phyloP scores from a whole-genome alignment of 164 flowering plant genomes.

The Echeveria elegans region DNA sequence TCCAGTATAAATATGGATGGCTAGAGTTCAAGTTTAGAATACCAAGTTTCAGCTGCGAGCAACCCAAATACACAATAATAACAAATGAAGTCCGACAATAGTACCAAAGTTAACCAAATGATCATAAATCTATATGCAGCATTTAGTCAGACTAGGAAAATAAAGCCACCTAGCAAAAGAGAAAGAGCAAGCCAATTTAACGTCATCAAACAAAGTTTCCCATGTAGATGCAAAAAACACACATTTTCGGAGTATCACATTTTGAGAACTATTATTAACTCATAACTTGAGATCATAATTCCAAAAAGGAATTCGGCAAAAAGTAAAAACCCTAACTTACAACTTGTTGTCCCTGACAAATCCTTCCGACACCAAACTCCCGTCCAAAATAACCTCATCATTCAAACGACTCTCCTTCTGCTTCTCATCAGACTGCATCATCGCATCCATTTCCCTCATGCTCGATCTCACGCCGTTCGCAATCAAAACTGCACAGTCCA shows the following conservation, averaged over 20 bases:
- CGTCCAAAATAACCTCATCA: slow-evolving; percentile 6
- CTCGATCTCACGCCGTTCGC: slow-evolving; percentile 41
- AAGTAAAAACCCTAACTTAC: neutral
- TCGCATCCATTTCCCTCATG: slow-evolving; percentile 40
- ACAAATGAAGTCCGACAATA: neutral
- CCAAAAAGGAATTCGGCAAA: neutral
- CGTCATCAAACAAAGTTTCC: no score
- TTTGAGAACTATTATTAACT: neutral
- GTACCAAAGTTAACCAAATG: neutral
- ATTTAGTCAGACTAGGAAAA: no score
- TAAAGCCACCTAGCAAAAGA: no score
- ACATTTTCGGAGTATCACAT: no score
- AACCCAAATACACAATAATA: neutral
- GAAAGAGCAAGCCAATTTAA: no score
- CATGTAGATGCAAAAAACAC: no score
- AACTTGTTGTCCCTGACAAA: neutral
- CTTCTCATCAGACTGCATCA: slow-evolving; percentile 25
- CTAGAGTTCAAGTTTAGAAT: neutral
- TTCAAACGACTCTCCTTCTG: slow-evolving; percentile 8
- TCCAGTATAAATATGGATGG: no score
- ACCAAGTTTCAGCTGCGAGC: neutral
- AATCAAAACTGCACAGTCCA: slow-evolving; percentile 37
- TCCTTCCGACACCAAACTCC: neutral
- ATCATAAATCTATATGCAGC: neutral
- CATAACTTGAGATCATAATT: neutral